Percentiles rank a stretch among this genome's conserved stretches.
Conservation (phyloP, 805 yeast species). For the Zygoascus flipseniorum region DNA sequence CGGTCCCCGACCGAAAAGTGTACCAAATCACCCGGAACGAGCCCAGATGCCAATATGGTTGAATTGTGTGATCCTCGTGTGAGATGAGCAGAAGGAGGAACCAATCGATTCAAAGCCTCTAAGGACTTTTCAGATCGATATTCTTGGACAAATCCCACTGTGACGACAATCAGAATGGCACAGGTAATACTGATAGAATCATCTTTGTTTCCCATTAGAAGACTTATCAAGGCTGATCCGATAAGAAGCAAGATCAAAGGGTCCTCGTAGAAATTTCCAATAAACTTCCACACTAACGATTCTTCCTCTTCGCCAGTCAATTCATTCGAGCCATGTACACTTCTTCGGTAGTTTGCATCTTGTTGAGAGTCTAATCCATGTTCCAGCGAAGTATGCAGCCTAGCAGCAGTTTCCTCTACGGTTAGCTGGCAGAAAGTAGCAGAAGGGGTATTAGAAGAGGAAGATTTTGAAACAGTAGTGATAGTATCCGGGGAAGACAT, state of each 20-base stretch:
- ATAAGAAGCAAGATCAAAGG: slow-evolving; percentile 82
- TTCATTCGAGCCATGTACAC: slow-evolving; percentile 76
- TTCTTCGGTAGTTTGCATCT: slow-evolving; percentile 64
- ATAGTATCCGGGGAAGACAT: not conserved
- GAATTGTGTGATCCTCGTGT: slow-evolving; percentile 73
- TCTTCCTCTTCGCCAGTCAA: slow-evolving; percentile 72
- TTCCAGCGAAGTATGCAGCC: slow-evolving; percentile 50
- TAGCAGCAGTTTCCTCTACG: slow-evolving; percentile 54
- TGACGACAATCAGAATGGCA: slow-evolving; percentile 87
- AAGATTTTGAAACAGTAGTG: not conserved
- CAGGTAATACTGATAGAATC: slow-evolving; percentile 91
- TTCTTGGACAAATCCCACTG: slow-evolving; percentile 97
- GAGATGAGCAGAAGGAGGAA: slow-evolving; percentile 94
- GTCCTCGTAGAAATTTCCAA: slow-evolving; percentile 78
- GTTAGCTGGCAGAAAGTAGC: slow-evolving; percentile 52
- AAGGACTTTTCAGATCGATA: slow-evolving; percentile 90
- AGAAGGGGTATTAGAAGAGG: slow-evolving; percentile 41
- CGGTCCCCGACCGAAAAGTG: slow-evolving; percentile 88
- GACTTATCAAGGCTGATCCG: slow-evolving; percentile 81
- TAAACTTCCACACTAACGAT: slow-evolving; percentile 55
- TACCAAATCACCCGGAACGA: slow-evolving; percentile 95
- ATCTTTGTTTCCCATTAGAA: slow-evolving; percentile 91
- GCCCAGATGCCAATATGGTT: slow-evolving; percentile 72
- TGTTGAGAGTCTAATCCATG: slow-evolving; percentile 60
- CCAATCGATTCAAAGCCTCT: slow-evolving; percentile 85